Base-by-base conservation (phyloP, 2,329 filamentous ascomycete species). In the Sclerotinia sclerotiorum region DNA sequence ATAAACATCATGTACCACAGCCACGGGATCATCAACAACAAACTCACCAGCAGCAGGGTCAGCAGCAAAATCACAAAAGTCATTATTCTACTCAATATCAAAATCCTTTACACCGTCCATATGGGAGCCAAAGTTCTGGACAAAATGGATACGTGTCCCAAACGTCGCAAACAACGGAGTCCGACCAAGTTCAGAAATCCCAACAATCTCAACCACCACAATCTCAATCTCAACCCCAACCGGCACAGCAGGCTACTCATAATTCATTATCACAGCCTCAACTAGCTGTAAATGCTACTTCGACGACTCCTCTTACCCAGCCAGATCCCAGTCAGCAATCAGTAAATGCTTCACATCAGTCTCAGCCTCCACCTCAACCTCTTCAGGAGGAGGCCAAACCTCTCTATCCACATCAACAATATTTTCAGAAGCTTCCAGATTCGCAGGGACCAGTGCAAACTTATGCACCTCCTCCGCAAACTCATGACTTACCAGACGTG, bases 401-500 rank as follows among this genome's bases (percentile, higher is more conserved):
- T 49, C 13, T 73, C 10, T 75, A 74, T 67, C 65, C 72, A 27
- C 73, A 75, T 65, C 75, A 76, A 48, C 71, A 75, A 62, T 71
- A 72, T 32, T 71, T 73, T 65, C 71, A 73, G 49, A 70, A 64
- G 15, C 51, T 48, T 21, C 5, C 42, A 15, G 35, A 19, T n/a
- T 27, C 42, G 42, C 54, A 48, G 15, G 39, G 17, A 54, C 63
- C 67, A 29, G 35, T 42, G 24, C 48, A 48, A 46, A 55, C 32
- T 24, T 48, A 52, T 27, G 63, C 48, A 29, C 32, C 54, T 35
- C 62, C 68, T 27, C 21, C 68, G 51, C 46, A 68, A n/a, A 44
- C 63, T 49, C 69, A 72, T n/a, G 72, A 74, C 35, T 73, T 75
- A n/a, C 73, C 76, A 15, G 76, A 78, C 69, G 75, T 78, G 3